Evolutionary conservation across 2,329 filamentous ascomycete genomes (phyloP).

Genomic region (Fusarium brevicatenulatum): DNA sequence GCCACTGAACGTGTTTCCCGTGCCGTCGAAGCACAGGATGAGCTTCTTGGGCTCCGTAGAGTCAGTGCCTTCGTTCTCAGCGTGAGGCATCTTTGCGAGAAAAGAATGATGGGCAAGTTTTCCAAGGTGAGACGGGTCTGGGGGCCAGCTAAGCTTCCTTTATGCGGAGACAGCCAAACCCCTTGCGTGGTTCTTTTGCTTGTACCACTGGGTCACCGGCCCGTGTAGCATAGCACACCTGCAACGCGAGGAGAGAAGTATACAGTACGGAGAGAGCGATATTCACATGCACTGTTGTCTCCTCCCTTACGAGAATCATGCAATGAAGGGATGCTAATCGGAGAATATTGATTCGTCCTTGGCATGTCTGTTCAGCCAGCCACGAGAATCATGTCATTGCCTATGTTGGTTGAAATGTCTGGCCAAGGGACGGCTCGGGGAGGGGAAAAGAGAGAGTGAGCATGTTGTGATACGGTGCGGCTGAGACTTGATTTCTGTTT

Average conservation of each 20-base stretch:
- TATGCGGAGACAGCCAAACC: constrained; percentile 6
- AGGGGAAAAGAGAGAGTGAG: neutral
- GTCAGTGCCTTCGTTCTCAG: constrained; percentile 14
- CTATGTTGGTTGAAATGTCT: neutral
- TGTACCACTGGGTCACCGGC: neutral
- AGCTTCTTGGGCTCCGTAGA: constrained; percentile 51
- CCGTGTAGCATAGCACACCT: constrained; percentile 13
- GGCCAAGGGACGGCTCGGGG: neutral
- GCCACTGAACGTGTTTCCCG: constrained; percentile 58
- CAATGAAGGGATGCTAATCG: constrained; percentile 1
- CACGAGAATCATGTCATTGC: constrained; percentile 6
- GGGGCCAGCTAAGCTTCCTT: constrained; percentile 18
- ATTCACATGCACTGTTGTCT: neutral
- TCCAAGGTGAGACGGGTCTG: neutral
- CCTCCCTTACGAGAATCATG: neutral
- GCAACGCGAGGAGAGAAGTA: neutral
- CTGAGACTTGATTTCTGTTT: neutral
- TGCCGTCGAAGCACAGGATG: constrained; percentile 61
- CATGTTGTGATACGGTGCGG: neutral
- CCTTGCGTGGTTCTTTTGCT: neutral
- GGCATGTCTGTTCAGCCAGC: constrained; percentile 22
- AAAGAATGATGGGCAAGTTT: neutral
- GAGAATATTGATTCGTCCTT: constrained; percentile 18
- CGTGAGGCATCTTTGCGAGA: constrained; percentile 27
- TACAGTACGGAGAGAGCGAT: neutral